Evolutionary conservation across 2,329 filamentous ascomycete species (phyloP).

Genomic region (Plectosphaerella sp.): DNA sequence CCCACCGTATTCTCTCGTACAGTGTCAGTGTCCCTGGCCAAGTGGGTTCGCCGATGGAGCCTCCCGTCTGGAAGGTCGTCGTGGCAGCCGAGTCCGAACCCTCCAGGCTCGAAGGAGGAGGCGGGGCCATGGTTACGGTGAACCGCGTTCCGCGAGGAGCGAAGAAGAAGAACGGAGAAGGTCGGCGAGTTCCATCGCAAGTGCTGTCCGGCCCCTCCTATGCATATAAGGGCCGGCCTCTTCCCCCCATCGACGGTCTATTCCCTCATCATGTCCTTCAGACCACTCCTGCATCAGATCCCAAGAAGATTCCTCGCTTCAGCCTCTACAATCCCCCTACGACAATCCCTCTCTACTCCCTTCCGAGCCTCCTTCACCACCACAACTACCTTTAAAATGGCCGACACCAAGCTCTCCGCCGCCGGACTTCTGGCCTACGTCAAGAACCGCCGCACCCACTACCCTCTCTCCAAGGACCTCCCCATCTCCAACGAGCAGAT

Average conservation of each 20-base stretch:
- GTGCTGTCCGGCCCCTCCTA: neutral
- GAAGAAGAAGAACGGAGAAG: neutral
- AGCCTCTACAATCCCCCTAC: neutral
- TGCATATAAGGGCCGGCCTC: neutral
- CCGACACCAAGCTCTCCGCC: slow-evolving; percentile 34
- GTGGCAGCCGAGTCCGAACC: too few relatives aligned
- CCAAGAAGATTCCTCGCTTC: slow-evolving; percentile 1
- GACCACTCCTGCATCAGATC: neutral
- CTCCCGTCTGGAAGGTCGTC: too few relatives aligned
- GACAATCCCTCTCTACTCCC: slow-evolving; percentile 5
- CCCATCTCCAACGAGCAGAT: slow-evolving; percentile 54
- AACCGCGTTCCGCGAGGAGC: neutral
- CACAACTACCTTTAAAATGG: slow-evolving; percentile 33
- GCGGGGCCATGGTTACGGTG: neutral
- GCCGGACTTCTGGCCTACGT: slow-evolving; percentile 56
- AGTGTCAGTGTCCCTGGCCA: too few relatives aligned
- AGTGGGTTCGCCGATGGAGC: too few relatives aligned
- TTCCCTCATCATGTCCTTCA: neutral
- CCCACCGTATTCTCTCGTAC: too few relatives aligned
- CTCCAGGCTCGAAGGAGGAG: neutral
- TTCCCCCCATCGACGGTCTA: neutral
- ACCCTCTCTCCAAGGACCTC: slow-evolving; percentile 62
- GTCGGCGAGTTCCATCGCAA: neutral
- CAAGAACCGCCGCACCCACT: slow-evolving; percentile 65
- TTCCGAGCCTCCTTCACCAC: slow-evolving; percentile 11